These are phyloP conservation scores for Diaporthe sp. DNA, from an alignment of 2,329 filamentous ascomycete species.

Conservation along the genomic window DNA sequence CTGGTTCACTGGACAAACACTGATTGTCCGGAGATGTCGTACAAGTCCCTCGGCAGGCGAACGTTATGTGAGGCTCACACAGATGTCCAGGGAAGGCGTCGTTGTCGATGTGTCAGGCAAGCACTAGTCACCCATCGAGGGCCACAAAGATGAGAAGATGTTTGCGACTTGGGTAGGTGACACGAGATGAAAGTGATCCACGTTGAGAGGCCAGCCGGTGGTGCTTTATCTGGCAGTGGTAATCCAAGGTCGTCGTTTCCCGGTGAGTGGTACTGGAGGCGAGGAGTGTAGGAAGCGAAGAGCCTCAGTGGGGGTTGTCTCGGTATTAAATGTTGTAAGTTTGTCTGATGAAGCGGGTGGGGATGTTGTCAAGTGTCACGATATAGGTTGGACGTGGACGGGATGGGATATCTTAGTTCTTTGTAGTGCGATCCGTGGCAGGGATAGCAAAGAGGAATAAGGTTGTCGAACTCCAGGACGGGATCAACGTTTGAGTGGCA, in stretches of 20 bases:
- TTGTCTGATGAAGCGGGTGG: constrained; percentile 35
- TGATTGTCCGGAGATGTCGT: constrained; percentile 30
- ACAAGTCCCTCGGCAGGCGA: constrained; percentile 30
- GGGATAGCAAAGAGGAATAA: constrained; percentile 42
- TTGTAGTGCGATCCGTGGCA: constrained; percentile 39
- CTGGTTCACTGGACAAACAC: constrained; percentile 32
- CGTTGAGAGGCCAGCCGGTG: not conserved
- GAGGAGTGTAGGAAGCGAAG: not conserved
- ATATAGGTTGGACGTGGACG: constrained; percentile 13
- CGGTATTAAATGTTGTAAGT: constrained; percentile 22
- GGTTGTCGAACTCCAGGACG: constrained; percentile 51
- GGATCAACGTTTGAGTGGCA: constrained; percentile 58
- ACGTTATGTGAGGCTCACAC: constrained; percentile 20
- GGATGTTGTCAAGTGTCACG: constrained; percentile 28
- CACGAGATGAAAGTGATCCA: not conserved
- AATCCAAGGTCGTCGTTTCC: constrained; percentile 15
- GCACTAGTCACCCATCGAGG: constrained; percentile 34
- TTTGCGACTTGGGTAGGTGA: constrained; percentile 18
- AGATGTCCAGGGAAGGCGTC: not conserved
- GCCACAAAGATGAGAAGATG: constrained; percentile 31
- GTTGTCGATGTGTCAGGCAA: constrained; percentile 29
- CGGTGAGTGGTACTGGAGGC: not conserved
- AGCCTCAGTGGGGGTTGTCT: constrained; percentile 6
- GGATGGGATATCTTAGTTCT: constrained; percentile 38
- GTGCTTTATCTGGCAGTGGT: not conserved